Evolutionary conservation across 2,329 filamentous ascomycete species (phyloP).

Genomic region (Scytalidium sp.): DNA sequence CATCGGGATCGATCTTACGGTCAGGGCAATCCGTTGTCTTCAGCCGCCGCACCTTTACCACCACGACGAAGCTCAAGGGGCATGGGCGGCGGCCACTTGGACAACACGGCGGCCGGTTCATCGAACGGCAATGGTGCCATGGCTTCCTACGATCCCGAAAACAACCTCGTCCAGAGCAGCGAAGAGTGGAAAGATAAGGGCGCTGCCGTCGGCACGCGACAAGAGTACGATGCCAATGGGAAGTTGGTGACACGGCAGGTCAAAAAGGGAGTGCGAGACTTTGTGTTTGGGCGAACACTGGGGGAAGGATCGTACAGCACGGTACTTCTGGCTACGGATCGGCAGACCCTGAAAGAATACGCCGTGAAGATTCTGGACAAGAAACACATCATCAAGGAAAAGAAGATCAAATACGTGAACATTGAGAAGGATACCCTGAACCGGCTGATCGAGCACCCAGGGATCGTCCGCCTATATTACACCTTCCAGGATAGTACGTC

Average conservation of each 20-base stretch:
- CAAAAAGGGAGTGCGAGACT: slow-evolving; percentile 97
- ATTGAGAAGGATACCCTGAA: slow-evolving; percentile 99
- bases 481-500: slow-evolving; percentile 97
- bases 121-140: slow-evolving; percentile 24
- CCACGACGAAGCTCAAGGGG: slow-evolving; percentile 75
- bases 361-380: slow-evolving; percentile 98
- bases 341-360: slow-evolving; percentile 92
- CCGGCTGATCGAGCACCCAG: slow-evolving; percentile 90
- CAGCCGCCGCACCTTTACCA: slow-evolving; percentile 61
- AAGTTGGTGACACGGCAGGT: slow-evolving; percentile 78
- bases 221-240: slow-evolving; percentile 83
- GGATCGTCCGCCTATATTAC: slow-evolving; percentile 95
- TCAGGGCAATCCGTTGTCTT: slow-evolving; percentile 47
- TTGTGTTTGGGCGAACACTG: slow-evolving; percentile 84
- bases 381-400: slow-evolving; percentile 98
- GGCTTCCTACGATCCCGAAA: slow-evolving; percentile 52
- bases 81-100: slow-evolving; percentile 54
- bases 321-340: slow-evolving; percentile 87
- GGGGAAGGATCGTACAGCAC: slow-evolving; percentile 98
- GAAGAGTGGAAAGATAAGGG: slow-evolving; percentile 97
- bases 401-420: slow-evolving; percentile 99
- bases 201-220: slow-evolving; percentile 78
- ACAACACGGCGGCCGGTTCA: slow-evolving; percentile 20
- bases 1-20: slow-evolving; percentile 68
- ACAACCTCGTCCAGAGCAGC: slow-evolving; percentile 60